A percentile compares a stretch with the other conserved stretches of the same genome.
phyloP scores from a whole-genome alignment of 83 land plant species.

The Picea abies region DNA sequence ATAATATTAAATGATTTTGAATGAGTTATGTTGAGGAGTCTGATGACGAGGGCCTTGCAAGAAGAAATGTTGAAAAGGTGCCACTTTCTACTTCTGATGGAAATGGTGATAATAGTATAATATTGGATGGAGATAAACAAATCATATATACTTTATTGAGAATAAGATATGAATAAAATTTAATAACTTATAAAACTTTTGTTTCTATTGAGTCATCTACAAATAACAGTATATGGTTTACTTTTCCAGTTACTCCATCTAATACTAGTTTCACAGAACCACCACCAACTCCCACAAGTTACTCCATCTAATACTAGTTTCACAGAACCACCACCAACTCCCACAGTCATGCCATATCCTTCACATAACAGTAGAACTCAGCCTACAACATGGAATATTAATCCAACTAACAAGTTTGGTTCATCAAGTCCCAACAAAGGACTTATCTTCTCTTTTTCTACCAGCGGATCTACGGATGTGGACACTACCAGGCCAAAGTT shows the following conservation, averaged over 20 bases:
- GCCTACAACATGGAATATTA: too few relatives aligned
- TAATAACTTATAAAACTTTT: not conserved
- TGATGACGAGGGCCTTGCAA: constrained; percentile 2
- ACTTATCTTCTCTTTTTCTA: constrained; percentile 14
- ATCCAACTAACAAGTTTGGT: too few relatives aligned
- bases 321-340: too few relatives aligned
- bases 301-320: too few relatives aligned
- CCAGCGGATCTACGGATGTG: not conserved
- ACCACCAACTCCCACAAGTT: too few relatives aligned
- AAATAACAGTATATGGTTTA: constrained; percentile 11
- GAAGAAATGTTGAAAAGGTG: not conserved
- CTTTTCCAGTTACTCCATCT: constrained; percentile 17
- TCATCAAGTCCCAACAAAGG: too few relatives aligned
- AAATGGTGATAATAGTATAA: constrained; percentile 33
- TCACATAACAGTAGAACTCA: too few relatives aligned
- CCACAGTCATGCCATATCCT: too few relatives aligned
- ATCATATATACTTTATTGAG: not conserved
- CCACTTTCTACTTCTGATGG: not conserved
- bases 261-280: constrained; percentile 14
- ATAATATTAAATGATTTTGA: constrained; percentile 35
- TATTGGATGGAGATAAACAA: constrained; percentile 9
- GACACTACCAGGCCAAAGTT: constrained; percentile 10
- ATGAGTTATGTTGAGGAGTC: constrained; percentile 49
- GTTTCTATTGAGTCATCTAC: constrained; percentile 8
- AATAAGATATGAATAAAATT: not conserved